Conservation (phyloP, 139 green algal genomes). For the Chlamydomonas applanata region DNA sequence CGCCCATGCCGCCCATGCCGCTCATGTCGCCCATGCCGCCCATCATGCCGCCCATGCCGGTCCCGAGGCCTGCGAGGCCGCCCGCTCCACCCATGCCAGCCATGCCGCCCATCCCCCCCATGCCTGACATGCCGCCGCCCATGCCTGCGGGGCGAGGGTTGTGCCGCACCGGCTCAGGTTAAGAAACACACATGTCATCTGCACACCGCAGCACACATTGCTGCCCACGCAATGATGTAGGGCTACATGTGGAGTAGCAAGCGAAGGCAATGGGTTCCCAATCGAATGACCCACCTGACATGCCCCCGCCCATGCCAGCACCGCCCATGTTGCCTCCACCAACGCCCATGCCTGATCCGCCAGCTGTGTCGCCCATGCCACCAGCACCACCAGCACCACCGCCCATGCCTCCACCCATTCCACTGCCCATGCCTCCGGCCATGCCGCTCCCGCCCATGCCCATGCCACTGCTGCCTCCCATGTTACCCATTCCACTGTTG, state of each 20-base stretch:
- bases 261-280: no score
- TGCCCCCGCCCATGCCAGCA: neutral
- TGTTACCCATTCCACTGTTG: no score
- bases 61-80: slow-evolving; percentile 5
- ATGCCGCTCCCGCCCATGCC: slow-evolving; percentile 31
- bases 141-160: slow-evolving; percentile 7
- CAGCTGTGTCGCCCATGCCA: neutral
- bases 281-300: no score
- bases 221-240: no score
- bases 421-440: slow-evolving; percentile 9
- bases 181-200: no score
- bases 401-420: neutral
- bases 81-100: slow-evolving; percentile 10
- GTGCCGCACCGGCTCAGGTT: no score
- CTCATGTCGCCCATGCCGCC: slow-evolving; percentile 17
- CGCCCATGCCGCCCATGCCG: slow-evolving; percentile 25
- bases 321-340: neutral
- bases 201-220: no score
- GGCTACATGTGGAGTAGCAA: no score
- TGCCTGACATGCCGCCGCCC: slow-evolving; percentile 21
- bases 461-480: slow-evolving; percentile 16
- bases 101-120: slow-evolving; percentile 12
- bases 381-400: neutral
- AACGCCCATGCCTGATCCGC: neutral
- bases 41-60: slow-evolving; percentile 34